Percentiles rank a stretch among this genome's conserved stretches.
Evolutionary conservation across 139 green algal genomes (phyloP).

Genomic region (Yamagishiella unicocca): DNA sequence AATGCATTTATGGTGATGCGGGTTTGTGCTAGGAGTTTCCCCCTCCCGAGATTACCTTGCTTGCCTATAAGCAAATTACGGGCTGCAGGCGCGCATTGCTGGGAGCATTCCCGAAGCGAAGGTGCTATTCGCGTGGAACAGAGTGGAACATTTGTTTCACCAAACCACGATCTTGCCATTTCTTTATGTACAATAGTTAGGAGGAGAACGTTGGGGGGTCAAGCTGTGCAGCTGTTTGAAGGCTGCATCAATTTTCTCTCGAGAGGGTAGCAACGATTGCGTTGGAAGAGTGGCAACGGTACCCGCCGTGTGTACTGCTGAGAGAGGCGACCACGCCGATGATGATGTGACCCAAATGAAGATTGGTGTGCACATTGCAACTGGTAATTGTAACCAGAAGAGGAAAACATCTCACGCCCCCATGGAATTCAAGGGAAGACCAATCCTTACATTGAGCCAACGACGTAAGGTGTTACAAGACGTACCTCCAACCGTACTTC

Average conservation of each 20-base stretch:
- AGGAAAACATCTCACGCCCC: too few relatives aligned
- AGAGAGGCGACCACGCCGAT: too few relatives aligned
- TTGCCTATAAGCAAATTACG: neutral
- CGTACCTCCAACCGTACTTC: too few relatives aligned
- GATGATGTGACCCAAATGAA: too few relatives aligned
- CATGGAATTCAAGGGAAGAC: too few relatives aligned
- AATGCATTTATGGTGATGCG: slow-evolving; percentile 36
- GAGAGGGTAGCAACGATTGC: neutral
- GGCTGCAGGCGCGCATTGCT: neutral
- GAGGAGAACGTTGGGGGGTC: neutral
- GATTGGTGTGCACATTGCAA: too few relatives aligned
- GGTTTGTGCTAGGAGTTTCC: neutral
- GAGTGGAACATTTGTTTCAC: slow-evolving; percentile 25
- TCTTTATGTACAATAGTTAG: slow-evolving; percentile 25
- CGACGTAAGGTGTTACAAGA: too few relatives aligned
- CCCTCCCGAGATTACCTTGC: neutral
- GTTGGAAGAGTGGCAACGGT: too few relatives aligned
- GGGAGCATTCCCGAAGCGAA: slow-evolving; percentile 9
- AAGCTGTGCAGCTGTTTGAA: neutral
- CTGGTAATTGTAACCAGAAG: too few relatives aligned
- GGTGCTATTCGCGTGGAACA: slow-evolving; percentile 17
- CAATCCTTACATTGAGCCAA: too few relatives aligned
- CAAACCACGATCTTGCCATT: slow-evolving; percentile 28
- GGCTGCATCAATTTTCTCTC: slow-evolving; percentile 23
- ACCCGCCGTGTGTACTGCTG: too few relatives aligned